Evolutionary conservation across 768 basidiomycete genomes (phyloP), one percentile per base, ranked within the genome.

Genomic region (Kwoniella bestiolae): DNA sequence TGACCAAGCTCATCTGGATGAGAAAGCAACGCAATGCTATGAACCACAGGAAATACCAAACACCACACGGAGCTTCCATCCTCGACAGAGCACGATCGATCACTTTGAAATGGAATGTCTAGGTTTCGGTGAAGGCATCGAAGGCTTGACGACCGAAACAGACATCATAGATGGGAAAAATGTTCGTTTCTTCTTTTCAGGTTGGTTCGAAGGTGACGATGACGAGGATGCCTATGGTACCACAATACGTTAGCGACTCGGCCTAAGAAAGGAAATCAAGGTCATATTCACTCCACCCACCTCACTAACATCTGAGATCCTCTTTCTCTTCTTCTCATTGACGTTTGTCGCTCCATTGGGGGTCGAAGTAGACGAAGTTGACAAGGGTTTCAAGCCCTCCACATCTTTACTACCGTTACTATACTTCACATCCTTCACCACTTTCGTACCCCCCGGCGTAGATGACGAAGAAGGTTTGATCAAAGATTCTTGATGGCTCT

Each of bases 161-260:
- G 44, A 34, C 7, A 65, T 58, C 26, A 47, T 3, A n/a, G 56
- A 38, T n/a, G 63, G 56, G 49, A 65, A 65, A 56, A 65, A 65
- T 8, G 63, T 65, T 12, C 63, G 32, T 55, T 65, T 65, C 56
- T 65, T 65, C 57, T 65, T 65, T 25, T 65, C 63, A 2, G 47
- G 34, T 32, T 38, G 45, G 16, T 32, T 47, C n/a, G 57, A 58
- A 12, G 51, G 34, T 47, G 57, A 46, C 25, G 26, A 41, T 29
- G 55, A 31, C n/a, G 62, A 63, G 47, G 50, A 28, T 7, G 60
- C 41, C 3, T 35, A 41, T 16, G 60, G 52, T 18, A 21, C 26
- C 60, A 32, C n/a, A 38, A 56, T 25, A 28, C 28, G 51, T 12
- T 23, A 32, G 4, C 28, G 35, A n/a, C 28, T n/a, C n/a, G n/a